Evolutionary conservation across 768 basidiomycete genomes (phyloP).

Genomic region (Hygrophorus pudorinus): DNA sequence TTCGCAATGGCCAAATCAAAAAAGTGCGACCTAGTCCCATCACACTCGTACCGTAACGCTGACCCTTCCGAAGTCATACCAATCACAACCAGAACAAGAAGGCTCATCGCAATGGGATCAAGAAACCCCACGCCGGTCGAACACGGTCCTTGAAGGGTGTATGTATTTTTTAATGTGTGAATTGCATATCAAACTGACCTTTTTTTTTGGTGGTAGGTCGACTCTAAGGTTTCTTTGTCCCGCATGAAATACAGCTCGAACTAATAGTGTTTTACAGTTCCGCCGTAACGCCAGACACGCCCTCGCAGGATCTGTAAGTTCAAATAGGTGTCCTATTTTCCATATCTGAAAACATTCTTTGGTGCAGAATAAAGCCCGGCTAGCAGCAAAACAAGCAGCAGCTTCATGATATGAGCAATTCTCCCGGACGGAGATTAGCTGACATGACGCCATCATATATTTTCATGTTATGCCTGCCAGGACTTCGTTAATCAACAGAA

Average conservation of each 20-base stretch:
- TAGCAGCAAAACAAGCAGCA: conserved; percentile 43
- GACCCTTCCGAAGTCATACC: conserved; percentile 49
- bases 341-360: neutral
- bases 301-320: conserved; percentile 62
- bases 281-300: conserved; percentile 74
- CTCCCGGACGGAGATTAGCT: no score
- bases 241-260: conserved; percentile 1
- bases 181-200: conserved; percentile 4
- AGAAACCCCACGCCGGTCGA: conserved; percentile 62
- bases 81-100: conserved; percentile 96
- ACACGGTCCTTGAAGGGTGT: conserved; percentile 79
- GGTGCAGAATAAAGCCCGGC: conserved; percentile 54
- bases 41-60: conserved; percentile 1
- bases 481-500: no score
- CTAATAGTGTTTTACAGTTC: conserved; percentile 41
- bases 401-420: conserved; percentile 15
- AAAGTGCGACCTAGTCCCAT: conserved; percentile 48
- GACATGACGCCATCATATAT: no score
- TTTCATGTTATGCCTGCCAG: no score
- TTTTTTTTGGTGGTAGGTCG: conserved; percentile 52
- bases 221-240: conserved; percentile 53
- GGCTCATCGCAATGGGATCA: conserved; percentile 98
- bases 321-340: neutral
- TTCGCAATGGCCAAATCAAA: conserved; percentile 85
- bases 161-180: conserved; percentile 28